These are phyloP conservation scores for Dillenia turbinata DNA, from an alignment of 164 flowering plant species.

Conservation along the genomic window DNA sequence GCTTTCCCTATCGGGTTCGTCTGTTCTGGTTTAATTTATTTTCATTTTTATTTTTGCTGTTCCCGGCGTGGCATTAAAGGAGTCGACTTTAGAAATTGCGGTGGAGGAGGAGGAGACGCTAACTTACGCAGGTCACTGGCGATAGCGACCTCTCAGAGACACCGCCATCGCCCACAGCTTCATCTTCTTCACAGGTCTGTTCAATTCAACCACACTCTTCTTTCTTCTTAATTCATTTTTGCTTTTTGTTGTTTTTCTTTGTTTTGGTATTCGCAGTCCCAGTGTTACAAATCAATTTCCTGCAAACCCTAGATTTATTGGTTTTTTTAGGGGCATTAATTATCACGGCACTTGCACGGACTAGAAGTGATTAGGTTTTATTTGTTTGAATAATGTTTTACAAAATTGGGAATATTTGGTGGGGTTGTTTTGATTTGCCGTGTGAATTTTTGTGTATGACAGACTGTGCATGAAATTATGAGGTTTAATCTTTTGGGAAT, in stretches of 20 bases:
- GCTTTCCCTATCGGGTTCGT: too few species aligned
- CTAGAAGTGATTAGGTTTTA: conserved; percentile 1
- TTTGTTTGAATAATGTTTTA: not conserved
- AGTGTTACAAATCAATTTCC: not conserved
- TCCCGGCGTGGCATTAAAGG: too few species aligned
- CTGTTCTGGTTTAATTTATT: too few species aligned
- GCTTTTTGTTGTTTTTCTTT: too few species aligned
- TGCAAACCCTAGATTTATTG: conserved; percentile 4
- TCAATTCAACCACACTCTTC: conserved; percentile 7
- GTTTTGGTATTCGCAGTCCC: not conserved
- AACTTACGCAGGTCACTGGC: conserved; percentile 31
- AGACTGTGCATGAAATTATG: conserved; percentile 19
- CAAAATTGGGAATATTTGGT: conserved; percentile 4
- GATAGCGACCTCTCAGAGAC: conserved; percentile 19
- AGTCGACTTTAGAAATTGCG: too few species aligned
- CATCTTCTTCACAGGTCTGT: not conserved
- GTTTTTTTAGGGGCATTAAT: too few species aligned
- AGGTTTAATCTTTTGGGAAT: conserved; percentile 16
- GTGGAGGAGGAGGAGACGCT: conserved; percentile 10
- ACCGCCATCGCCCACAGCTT: conserved; percentile 11
- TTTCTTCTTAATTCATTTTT: not conserved
- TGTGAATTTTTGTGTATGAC: conserved; percentile 7
- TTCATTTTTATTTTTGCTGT: too few species aligned
- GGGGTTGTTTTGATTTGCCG: conserved; percentile 1
- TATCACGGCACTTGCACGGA: not conserved